A percentile compares a stretch with the other conserved stretches of the same genome.
phyloP scores from a whole-genome alignment of 1,284 basidiomycete species.

The Cutaneotrichosporon dermatis region DNA sequence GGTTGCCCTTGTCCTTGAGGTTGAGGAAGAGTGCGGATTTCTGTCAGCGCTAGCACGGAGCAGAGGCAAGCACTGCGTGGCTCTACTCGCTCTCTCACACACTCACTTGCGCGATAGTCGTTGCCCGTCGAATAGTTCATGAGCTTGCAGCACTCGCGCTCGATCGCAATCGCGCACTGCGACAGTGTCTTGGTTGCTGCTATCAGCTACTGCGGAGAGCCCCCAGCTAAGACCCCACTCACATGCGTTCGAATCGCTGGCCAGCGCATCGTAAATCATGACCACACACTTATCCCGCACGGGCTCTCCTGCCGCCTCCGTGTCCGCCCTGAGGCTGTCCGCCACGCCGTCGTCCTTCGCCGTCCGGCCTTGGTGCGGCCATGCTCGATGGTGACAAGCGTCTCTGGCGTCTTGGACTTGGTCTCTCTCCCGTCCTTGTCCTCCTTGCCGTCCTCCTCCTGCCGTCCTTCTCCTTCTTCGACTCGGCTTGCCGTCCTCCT shows the following conservation, averaged over 20 bases:
- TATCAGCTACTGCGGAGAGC: background rate
- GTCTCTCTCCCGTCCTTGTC: slow-evolving; percentile 1
- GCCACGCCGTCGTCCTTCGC: slow-evolving; percentile 66
- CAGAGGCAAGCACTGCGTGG: too few relatives aligned
- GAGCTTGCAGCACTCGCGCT: slow-evolving; percentile 46
- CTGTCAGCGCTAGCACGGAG: slow-evolving; percentile 10
- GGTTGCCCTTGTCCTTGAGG: slow-evolving; percentile 93
- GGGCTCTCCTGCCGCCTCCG: slow-evolving; percentile 56
- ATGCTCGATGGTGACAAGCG: slow-evolving; percentile 47
- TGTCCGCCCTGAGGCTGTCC: slow-evolving; percentile 25
- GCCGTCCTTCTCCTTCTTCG: background rate
- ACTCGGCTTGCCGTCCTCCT: background rate
- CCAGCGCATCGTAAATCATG: slow-evolving; percentile 86
- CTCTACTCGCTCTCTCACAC: too few relatives aligned
- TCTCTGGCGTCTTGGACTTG: slow-evolving; percentile 7
- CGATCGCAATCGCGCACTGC: slow-evolving; percentile 50
- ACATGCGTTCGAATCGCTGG: slow-evolving; percentile 78
- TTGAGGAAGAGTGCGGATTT: slow-evolving; percentile 87
- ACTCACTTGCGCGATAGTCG: slow-evolving; percentile 48
- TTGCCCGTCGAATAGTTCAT: slow-evolving; percentile 43
- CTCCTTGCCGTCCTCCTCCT: too few relatives aligned
- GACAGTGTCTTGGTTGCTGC: slow-evolving; percentile 47
- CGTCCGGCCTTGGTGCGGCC: slow-evolving; percentile 55
- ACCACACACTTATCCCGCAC: slow-evolving; percentile 79
- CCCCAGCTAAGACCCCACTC: slow-evolving; percentile 46